Conservation (phyloP, 352 stramenopile species). For the Hyaloperonospora arabidopsidis region DNA sequence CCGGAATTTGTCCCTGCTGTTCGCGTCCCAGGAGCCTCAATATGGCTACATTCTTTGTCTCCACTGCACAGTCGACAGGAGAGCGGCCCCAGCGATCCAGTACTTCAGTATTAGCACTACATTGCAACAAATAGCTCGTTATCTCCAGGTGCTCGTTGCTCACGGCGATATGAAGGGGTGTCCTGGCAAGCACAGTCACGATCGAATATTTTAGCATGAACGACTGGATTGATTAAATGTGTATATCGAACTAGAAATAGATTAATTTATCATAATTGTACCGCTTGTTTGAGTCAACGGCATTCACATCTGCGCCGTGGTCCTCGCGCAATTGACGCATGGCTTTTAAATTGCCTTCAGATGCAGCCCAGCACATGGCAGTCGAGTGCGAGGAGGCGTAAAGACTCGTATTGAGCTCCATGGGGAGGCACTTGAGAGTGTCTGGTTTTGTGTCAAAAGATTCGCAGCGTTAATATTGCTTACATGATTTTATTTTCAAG, state of each 20-base stretch:
- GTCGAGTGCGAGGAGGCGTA: constrained; percentile 35
- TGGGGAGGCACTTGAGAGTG: not conserved
- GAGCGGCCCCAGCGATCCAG: constrained; percentile 67
- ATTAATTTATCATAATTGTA: constrained; percentile 13
- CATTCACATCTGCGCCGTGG: constrained; percentile 65
- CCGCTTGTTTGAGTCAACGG: constrained; percentile 71
- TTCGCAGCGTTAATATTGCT: too few species aligned
- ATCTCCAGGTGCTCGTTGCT: constrained; percentile 53
- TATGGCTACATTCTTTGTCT: constrained; percentile 42
- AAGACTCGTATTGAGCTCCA: constrained; percentile 6
- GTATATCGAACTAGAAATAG: not conserved
- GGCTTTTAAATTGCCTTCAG: constrained; percentile 51
- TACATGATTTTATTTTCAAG: too few species aligned
- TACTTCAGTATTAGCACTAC: constrained; percentile 40
- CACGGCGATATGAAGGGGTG: constrained; percentile 66
- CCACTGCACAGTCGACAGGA: constrained; percentile 57
- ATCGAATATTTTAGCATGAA: too few species aligned
- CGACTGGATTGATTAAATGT: not conserved
- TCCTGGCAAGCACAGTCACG: constrained; percentile 25
- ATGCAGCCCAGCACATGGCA: constrained; percentile 71
- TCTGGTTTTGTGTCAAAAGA: too few species aligned
- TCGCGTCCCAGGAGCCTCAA: constrained; percentile 39
- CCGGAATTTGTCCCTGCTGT: constrained; percentile 23
- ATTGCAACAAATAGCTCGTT: constrained; percentile 54
- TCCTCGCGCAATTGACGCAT: constrained; percentile 48